Base-by-base conservation (phyloP, 2,329 filamentous ascomycete species). In the Cadophora malorum region DNA sequence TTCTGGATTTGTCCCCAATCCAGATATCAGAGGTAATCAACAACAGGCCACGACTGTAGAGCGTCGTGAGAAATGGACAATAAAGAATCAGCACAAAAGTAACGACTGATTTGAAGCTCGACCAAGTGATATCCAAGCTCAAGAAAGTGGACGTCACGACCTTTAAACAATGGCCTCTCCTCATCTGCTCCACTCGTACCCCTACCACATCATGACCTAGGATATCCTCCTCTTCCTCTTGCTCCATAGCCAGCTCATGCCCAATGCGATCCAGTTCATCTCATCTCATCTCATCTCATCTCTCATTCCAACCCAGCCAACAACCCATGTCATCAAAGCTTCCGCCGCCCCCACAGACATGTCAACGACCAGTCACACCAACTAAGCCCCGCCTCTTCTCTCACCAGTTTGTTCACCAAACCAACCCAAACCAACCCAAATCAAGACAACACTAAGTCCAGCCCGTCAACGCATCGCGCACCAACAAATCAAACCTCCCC, bases 131-230 rank as follows among this genome's bases (percentile, higher is more conserved):
- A 19, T 45, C 16, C 41, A 53, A 33, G 28, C 12, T 4, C 10
- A 23, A 33, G 50, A n/a, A 55, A 8, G 28, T 55, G 52, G 52
- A 55, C 50, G 50, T 55, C 52, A 33, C 25, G 25, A 6, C 52
- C 14, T 55, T 55, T 33, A 33, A 55, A 9, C 14, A n/a, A 49
- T 55, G 2, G 19, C 16, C 16, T 19, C 41, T 45, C 41, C 41
- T 25, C 52, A 10, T 55, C 52, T 31, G 23, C 28, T 53, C 25
- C 52, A 31, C 23, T 31, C 25, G 2, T 19, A 55, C 7, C 52
- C 25, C 28, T 55, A 33, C 52, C 52, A 8, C 6, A 7, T 10
- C 50, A 16, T 28, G 31, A 10, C 28, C 14, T 55, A 33, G 25
- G 16, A 55, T 5, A 12, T 33, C 28, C 16, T n/a, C 12, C 16